Evolutionary conservation across 2,329 filamentous ascomycete genomes (phyloP).

Genomic region (Fusarium chuoi): DNA sequence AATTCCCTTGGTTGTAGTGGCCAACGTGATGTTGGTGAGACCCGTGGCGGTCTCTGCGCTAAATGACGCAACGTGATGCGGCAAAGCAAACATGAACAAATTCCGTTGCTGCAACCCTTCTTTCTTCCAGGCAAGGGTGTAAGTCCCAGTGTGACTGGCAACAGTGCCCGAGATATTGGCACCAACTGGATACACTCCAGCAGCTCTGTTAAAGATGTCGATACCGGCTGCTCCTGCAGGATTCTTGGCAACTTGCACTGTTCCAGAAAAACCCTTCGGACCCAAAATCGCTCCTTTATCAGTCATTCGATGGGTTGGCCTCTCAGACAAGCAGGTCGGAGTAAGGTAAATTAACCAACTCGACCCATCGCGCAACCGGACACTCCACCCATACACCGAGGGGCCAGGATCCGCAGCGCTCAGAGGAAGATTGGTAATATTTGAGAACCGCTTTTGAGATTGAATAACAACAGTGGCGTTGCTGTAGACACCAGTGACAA

Average conservation of each 20-base stretch:
- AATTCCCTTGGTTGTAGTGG: background rate
- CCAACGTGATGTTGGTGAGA: background rate
- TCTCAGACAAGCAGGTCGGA: background rate
- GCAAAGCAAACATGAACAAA: background rate
- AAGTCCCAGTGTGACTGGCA: background rate
- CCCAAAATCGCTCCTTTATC: background rate
- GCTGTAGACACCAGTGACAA: background rate
- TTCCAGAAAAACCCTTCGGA: background rate
- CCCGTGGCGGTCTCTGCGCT: background rate
- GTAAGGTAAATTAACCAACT: background rate
- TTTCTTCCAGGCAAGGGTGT: background rate
- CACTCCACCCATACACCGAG: background rate
- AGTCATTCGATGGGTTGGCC: background rate
- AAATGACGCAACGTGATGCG: background rate
- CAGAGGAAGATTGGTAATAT: background rate
- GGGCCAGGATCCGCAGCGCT: fast-evolving
- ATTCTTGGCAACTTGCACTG: background rate
- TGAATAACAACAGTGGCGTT: background rate
- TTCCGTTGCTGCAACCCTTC: background rate
- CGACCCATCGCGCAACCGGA: background rate
- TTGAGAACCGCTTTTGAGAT: background rate
- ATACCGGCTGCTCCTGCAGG: background rate
- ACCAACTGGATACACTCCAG: background rate
- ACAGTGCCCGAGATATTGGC: background rate
- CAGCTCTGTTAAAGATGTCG: background rate